Base-by-base conservation (phyloP, 2,329 filamentous ascomycete genomes). In the Colletotrichum caudatum region DNA sequence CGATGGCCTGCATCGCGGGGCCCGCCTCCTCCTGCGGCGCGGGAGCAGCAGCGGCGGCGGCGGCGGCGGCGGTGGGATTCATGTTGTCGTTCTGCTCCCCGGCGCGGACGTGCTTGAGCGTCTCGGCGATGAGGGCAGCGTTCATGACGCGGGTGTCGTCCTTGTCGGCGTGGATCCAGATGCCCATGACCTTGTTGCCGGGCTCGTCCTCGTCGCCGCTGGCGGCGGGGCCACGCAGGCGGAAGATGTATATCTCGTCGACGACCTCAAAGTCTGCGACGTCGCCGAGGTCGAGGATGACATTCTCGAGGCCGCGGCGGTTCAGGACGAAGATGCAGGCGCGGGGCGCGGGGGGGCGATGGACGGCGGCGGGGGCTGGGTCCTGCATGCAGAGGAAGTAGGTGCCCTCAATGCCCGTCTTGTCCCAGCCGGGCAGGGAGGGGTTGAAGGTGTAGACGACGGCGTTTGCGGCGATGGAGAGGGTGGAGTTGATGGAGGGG, bases 401-500 rank as follows among this genome's bases (percentile, higher is more conserved):
- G 16, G 94, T 93, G 50, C 96, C 96, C 81, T 97, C 95, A 14
- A 95, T 88, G 67, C 91, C 93, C 57, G 89, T 89, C 84, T 97
- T 97, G 79, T 96, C 93, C 96, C 96, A 98, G 71, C 85, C 83
- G 64, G 88, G 84, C 3, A 89, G 86, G 5, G 86, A 82, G 58
- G 89, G 85, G 73, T 87, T 89, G 83, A 97, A 96, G 59, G 88
- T 89, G 85, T 98, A 98, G 75, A 98, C 88, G 46, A 96, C 93
- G 35, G 93, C 93, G 77, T 95, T 97, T 41, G 93, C 92, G 7
- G 94, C 94, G 75, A 96, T 92, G 74, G 92, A 92, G 74, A 94
- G 86, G 78, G 98, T 94, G 64, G 87, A 84, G 70, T 86, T 85
- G 74, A 98, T 90, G 69, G 89, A 87, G 41, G 94, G 93, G 70